Evolutionary conservation across 495 filamentous ascomycete species (phyloP).

Genomic region (Podospora didyma): DNA sequence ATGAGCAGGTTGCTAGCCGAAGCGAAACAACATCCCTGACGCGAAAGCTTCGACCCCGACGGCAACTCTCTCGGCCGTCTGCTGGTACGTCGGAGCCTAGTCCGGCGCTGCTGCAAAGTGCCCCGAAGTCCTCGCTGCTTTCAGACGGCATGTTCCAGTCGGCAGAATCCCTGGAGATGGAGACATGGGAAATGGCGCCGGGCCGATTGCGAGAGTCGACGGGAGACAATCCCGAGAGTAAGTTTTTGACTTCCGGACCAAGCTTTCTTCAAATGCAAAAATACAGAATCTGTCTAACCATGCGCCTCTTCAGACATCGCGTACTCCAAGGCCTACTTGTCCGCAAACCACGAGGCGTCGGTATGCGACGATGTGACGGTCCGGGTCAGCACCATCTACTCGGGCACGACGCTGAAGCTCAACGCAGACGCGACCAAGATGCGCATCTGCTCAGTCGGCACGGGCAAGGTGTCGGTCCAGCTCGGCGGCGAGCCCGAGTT

Average conservation of each 20-base stretch:
- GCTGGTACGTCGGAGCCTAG: not conserved
- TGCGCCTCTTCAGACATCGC: constrained; percentile 20
- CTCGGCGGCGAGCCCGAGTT: constrained; percentile 28
- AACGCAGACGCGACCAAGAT: constrained; percentile 15
- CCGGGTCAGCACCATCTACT: constrained; percentile 28
- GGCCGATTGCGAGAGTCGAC: constrained; percentile 14
- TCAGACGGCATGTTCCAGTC: constrained; percentile 5
- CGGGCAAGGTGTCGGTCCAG: constrained; percentile 32
- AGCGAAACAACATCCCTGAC: no score
- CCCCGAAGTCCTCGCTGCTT: constrained; percentile 7
- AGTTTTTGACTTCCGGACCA: not conserved
- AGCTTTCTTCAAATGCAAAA: not conserved
- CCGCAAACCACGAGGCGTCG: constrained; percentile 18
- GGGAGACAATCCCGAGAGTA: constrained; percentile 20
- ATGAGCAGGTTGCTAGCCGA: no score
- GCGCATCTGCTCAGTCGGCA: constrained; percentile 30
- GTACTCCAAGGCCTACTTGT: constrained; percentile 38
- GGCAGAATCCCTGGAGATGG: constrained; percentile 29
- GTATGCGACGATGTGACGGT: constrained; percentile 30
- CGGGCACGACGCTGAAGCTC: constrained; percentile 22
- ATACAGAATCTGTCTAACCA: not conserved
- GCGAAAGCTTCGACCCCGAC: not conserved
- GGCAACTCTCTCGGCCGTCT: no score
- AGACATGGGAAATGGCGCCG: constrained; percentile 24
- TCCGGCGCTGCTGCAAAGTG: not conserved